These are phyloP conservation scores for Arbutus unedo DNA, from an alignment of 148 eudicot species.

Conservation along the genomic window DNA sequence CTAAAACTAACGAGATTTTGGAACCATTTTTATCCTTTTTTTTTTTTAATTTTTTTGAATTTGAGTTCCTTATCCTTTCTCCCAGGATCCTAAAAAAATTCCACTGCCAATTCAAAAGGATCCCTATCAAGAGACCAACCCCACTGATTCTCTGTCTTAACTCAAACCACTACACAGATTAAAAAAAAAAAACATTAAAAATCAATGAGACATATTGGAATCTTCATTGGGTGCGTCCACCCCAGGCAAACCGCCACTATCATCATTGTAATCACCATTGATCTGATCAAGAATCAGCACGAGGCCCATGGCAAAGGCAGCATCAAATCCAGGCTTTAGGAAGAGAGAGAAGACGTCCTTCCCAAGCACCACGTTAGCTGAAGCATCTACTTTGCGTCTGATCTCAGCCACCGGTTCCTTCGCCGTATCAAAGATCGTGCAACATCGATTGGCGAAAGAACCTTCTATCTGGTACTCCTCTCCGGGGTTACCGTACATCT, in stretches of 20 bases:
- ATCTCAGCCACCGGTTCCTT: conserved; percentile 68
- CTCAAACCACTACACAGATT: not conserved
- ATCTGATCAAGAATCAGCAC: conserved; percentile 81
- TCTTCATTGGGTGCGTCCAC: conserved; percentile 24
- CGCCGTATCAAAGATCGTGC: conserved; percentile 51
- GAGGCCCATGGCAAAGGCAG: conserved; percentile 85
- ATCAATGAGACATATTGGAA: not conserved
- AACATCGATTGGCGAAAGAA: conserved; percentile 51
- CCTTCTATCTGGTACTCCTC: conserved; percentile 85
- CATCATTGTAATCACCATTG: conserved; percentile 31
- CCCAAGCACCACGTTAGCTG: conserved; percentile 61
- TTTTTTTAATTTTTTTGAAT: not conserved
- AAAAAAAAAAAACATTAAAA: not conserved
- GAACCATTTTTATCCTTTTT: too few species aligned
- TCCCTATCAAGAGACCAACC: too few species aligned
- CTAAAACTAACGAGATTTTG: too few species aligned
- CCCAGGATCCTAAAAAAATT: not conserved
- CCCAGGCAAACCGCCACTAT: conserved; percentile 15
- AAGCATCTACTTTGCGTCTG: conserved; percentile 68
- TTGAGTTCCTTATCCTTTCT: not conserved
- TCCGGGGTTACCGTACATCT: conserved; percentile 42
- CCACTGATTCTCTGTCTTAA: too few species aligned
- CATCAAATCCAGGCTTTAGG: conserved; percentile 69
- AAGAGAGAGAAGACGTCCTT: conserved; percentile 65
- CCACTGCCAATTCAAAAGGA: not conserved